Evolutionary conservation across 345 rosid species (phyloP).

Genomic region (Psidium guajava): DNA sequence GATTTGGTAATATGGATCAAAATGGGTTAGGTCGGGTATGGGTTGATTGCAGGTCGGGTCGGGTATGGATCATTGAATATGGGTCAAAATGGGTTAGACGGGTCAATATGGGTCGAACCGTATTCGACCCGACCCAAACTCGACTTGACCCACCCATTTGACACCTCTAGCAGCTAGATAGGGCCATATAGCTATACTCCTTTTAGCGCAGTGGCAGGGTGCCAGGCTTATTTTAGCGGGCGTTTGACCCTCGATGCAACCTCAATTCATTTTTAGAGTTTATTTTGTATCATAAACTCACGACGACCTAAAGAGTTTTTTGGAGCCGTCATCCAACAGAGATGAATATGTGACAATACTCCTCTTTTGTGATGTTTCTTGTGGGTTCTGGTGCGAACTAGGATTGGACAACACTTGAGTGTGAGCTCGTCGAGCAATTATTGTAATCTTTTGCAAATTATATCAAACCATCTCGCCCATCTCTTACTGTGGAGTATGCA

Average conservation of each 20-base stretch:
- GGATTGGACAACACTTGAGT: neutral
- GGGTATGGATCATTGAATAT: no score
- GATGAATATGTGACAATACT: neutral
- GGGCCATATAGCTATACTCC: neutral
- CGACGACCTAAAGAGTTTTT: neutral
- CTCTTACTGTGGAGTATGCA: neutral
- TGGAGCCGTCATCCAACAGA: neutral
- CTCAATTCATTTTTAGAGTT: neutral
- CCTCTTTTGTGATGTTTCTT: neutral
- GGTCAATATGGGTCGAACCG: no score
- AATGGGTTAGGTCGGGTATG: no score
- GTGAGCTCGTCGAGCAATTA: neutral
- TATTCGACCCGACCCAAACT: no score
- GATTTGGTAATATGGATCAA: no score
- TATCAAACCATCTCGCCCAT: neutral
- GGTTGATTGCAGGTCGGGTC: no score
- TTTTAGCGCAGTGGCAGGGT: neutral
- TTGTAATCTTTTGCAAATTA: neutral
- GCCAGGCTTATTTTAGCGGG: neutral
- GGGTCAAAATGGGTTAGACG: no score
- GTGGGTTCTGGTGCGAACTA: neutral
- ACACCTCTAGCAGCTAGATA: no score
- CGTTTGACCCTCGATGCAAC: neutral
- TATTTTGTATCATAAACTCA: neutral
- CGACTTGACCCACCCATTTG: no score